Conservation (phyloP, 2,329 filamentous ascomycete species). For the Tolypocladium album region DNA sequence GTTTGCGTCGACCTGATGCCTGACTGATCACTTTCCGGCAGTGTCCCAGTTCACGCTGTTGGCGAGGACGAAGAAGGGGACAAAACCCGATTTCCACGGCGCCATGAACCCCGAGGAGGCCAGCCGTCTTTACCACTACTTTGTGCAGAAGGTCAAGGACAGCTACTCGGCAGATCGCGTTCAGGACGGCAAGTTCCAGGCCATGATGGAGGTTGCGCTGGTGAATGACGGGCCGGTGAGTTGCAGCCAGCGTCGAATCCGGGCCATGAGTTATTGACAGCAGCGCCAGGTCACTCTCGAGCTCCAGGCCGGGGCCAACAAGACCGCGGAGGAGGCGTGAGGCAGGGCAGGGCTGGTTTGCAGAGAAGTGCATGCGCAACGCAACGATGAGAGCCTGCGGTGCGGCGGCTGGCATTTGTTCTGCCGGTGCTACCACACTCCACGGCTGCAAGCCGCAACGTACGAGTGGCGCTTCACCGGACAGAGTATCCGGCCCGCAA, state of each 20-base stretch:
- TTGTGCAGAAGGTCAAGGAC: constrained; percentile 64
- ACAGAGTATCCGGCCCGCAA: background rate
- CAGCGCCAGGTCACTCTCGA: constrained; percentile 12
- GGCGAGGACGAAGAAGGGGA: constrained; percentile 89
- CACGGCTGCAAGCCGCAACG: background rate
- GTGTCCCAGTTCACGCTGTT: constrained; percentile 96
- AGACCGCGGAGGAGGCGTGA: constrained; percentile 1
- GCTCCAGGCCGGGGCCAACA: constrained; percentile 5
- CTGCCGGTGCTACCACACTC: background rate
- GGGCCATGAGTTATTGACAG: background rate
- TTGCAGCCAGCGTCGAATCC: background rate
- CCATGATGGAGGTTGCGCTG: constrained; percentile 95
- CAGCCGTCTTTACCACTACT: constrained; percentile 71
- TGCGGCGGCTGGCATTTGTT: background rate
- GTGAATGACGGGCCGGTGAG: constrained; percentile 72
- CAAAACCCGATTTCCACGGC: constrained; percentile 89
- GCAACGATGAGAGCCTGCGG: background rate
- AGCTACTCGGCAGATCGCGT: constrained; percentile 66
- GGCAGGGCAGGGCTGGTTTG: background rate
- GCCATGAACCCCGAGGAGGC: constrained; percentile 72
- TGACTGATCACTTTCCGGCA: constrained; percentile 22
- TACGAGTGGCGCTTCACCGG: background rate
- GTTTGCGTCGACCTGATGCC: background rate
- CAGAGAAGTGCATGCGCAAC: background rate
- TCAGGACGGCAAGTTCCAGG: constrained; percentile 93